Conservation (phyloP, 345 rosid genomes). For the Hibiscus trionum region DNA sequence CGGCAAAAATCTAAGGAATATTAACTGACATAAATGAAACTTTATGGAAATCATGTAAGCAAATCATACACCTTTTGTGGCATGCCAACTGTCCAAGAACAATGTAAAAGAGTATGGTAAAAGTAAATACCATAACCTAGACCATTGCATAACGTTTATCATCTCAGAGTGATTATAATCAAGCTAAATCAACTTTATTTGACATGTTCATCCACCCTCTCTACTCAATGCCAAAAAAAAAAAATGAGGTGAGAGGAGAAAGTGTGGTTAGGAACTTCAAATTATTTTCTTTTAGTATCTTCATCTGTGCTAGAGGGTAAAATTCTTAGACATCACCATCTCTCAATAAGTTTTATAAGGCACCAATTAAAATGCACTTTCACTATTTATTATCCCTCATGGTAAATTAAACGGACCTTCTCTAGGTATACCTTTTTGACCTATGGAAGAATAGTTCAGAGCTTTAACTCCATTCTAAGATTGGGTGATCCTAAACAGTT, state of each 20-base stretch:
- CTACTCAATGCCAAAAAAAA: too few relatives aligned
- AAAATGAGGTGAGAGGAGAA: too few relatives aligned
- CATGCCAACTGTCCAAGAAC: background rate
- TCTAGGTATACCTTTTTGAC: background rate
- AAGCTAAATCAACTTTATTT: background rate
- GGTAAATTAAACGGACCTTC: background rate
- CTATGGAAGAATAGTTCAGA: background rate
- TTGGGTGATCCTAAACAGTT: background rate
- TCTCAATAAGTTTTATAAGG: background rate
- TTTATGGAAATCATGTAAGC: background rate
- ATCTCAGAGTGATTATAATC: background rate
- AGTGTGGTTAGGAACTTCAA: too few relatives aligned
- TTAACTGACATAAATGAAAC: background rate
- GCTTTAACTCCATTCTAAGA: background rate
- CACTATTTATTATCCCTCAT: background rate
- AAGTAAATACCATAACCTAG: background rate
- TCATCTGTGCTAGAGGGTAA: background rate
- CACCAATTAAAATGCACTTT: background rate
- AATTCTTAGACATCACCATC: background rate
- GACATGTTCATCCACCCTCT: background rate
- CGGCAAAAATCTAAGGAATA: background rate
- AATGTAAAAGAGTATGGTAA: background rate
- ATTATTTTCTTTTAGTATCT: background rate
- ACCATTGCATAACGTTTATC: background rate
- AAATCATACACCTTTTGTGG: background rate